Evolutionary conservation across 257 asterid species (phyloP).

Genomic region (Nemophila menziesii): DNA sequence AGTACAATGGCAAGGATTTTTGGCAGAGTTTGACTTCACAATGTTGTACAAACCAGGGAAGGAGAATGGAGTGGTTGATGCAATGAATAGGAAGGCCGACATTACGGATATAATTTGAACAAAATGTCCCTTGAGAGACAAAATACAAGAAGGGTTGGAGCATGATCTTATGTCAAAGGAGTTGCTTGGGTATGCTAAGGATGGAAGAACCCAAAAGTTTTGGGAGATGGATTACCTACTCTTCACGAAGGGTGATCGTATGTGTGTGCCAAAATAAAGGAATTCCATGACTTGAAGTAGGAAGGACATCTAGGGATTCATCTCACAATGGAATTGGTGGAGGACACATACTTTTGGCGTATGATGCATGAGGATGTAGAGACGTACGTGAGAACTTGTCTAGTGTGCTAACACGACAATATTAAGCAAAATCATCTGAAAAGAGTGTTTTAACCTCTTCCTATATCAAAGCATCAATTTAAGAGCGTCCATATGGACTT

Average conservation of each 20-base stretch:
- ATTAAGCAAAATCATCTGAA: not conserved
- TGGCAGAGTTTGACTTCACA: not conserved
- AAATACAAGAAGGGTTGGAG: not conserved
- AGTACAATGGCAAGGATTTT: not conserved
- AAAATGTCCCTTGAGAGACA: no score
- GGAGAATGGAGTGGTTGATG: not conserved
- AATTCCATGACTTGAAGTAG: no score
- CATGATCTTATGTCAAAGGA: not conserved
- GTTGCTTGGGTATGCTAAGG: not conserved
- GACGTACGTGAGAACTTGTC: not conserved
- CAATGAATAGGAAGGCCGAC: not conserved
- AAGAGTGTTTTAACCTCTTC: not conserved
- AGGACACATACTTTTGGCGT: not conserved
- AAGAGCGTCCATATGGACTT: not conserved
- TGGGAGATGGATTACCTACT: not conserved
- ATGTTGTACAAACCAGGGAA: not conserved
- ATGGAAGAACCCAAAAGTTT: not conserved
- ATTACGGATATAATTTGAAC: not conserved
- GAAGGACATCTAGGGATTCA: no score
- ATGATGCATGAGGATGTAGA: not conserved
- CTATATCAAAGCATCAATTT: not conserved
- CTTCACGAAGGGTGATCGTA: not conserved
- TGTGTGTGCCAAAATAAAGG: not conserved
- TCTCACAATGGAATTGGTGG: not conserved
- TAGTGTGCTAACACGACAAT: conserved; percentile 1